Evolutionary conservation across 768 basidiomycete genomes (phyloP).

Genomic region (Lactarius quietus): DNA sequence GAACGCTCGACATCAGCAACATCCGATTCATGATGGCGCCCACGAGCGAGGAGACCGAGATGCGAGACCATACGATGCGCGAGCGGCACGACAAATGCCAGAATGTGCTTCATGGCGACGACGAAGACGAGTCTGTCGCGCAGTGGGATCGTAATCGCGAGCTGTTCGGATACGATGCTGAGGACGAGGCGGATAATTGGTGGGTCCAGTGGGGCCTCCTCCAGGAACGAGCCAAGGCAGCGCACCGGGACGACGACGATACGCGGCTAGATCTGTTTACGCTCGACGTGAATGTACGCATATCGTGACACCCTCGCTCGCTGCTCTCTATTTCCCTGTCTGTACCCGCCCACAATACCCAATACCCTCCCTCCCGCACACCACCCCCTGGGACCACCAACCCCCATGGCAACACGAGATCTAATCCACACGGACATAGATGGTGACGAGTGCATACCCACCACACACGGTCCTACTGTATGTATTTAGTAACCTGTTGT

Average conservation of each 20-base stretch:
- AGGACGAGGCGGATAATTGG: slow-evolving; percentile 39
- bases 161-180: slow-evolving; percentile 36
- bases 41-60: slow-evolving; percentile 24
- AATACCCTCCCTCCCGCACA: not conserved
- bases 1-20: slow-evolving; percentile 28
- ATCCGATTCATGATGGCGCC: slow-evolving; percentile 27
- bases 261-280: slow-evolving; percentile 1
- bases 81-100: slow-evolving; percentile 24
- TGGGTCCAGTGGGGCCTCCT: slow-evolving; percentile 37
- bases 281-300: slow-evolving; percentile 11
- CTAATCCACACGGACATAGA: not conserved
- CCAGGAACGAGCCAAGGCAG: slow-evolving; percentile 23
- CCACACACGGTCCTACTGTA: slow-evolving; percentile 8
- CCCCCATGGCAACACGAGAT: slow-evolving; percentile 4
- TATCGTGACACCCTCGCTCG: not conserved
- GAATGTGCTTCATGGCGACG: slow-evolving; percentile 27
- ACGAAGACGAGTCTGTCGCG: slow-evolving; percentile 28
- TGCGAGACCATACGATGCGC: slow-evolving; percentile 31
- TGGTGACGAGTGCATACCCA: not conserved
- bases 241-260: not conserved
- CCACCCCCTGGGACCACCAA: not conserved
- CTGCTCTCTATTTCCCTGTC: not conserved
- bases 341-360: not conserved
- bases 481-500: slow-evolving; percentile 19
- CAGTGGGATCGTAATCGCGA: slow-evolving; percentile 34